phyloP scores from a whole-genome alignment of 179 eudicot species.

The Drosera spatulata region DNA sequence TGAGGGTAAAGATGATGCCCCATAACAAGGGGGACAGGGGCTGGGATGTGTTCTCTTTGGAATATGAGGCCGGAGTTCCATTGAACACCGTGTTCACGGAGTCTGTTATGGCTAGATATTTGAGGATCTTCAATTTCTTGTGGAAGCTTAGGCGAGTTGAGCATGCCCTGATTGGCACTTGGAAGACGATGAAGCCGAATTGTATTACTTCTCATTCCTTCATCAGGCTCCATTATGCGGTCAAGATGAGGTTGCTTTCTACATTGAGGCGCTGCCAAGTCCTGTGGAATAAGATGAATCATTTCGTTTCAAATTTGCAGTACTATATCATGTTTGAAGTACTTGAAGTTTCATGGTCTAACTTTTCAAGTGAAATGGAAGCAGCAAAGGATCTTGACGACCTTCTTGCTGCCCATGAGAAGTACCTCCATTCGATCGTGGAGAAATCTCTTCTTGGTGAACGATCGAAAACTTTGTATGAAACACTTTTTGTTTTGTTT shows the following conservation, averaged over 20 bases:
- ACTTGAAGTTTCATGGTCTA: conserved; percentile 90
- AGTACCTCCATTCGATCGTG: conserved; percentile 77
- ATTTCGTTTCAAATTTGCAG: conserved; percentile 87
- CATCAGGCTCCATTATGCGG: conserved; percentile 51
- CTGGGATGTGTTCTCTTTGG: conserved; percentile 96
- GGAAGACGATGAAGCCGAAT: conserved; percentile 96
- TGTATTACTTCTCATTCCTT: conserved; percentile 62
- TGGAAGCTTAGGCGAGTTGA: conserved; percentile 98
- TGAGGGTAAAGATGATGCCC: conserved; percentile 95
- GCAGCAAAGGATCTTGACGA: conserved; percentile 93
- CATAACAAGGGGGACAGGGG: conserved; percentile 90
- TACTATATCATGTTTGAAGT: conserved; percentile 99
- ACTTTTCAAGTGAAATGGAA: conserved; percentile 79
- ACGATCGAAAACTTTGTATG: conserved; percentile 53
- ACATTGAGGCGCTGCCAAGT: conserved; percentile 85
- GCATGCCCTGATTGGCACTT: conserved; percentile 80
- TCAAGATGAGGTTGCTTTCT: conserved; percentile 57
- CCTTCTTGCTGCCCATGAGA: conserved; percentile 92
- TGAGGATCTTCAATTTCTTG: conserved; percentile 79
- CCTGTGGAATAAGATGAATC: conserved; percentile 97
- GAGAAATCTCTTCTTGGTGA: conserved; percentile 96
- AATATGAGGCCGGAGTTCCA: conserved; percentile 84
- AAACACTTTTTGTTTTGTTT: conserved; percentile 63
- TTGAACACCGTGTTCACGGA: conserved; percentile 81
- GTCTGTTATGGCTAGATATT: conserved; percentile 78